phyloP scores from a whole-genome alignment of 768 basidiomycete species.

The Kwoniella pini region DNA sequence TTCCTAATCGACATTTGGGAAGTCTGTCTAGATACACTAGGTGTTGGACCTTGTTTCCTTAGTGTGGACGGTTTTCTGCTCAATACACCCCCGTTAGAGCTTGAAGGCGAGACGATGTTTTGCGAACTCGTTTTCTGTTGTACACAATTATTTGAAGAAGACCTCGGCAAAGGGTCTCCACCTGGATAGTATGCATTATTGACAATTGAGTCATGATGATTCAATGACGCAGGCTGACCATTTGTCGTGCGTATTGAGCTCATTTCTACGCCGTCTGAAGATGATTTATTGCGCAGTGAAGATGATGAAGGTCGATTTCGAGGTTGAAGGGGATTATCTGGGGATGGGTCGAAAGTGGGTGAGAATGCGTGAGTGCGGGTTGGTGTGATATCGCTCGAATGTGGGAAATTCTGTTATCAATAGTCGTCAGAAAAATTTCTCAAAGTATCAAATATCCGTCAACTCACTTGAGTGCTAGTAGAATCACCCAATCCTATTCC shows the following conservation, averaged over 20 bases:
- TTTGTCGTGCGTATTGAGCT: constrained; percentile 9
- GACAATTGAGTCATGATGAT: not conserved
- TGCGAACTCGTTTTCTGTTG: not conserved
- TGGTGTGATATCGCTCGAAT: constrained; percentile 3
- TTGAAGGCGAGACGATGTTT: not conserved
- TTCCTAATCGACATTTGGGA: constrained; percentile 8
- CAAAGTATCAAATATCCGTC: no score
- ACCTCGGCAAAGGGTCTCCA: not conserved
- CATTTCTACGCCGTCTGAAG: constrained; percentile 8
- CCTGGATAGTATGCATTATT: constrained; percentile 14
- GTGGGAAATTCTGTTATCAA: not conserved
- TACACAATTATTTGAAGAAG: not conserved
- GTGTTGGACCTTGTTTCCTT: not conserved
- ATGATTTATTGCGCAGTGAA: constrained; percentile 1
- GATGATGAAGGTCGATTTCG: constrained; percentile 7
- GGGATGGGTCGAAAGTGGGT: constrained; percentile 40
- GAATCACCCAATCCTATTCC: constrained; percentile 5
- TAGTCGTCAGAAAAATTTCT: not conserved
- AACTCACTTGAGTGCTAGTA: constrained; percentile 8
- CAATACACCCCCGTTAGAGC: not conserved
- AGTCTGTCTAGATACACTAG: constrained; percentile 7
- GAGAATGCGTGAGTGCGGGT: constrained; percentile 30
- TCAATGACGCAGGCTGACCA: constrained; percentile 1
- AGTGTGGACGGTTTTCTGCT: constrained; percentile 6
- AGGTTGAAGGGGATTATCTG: constrained; percentile 36